A percentile compares a stretch with the other conserved stretches of the same genome.
Evolutionary conservation across 345 rosid genomes (phyloP).

Genomic region (Lagerstroemia speciosa): DNA sequence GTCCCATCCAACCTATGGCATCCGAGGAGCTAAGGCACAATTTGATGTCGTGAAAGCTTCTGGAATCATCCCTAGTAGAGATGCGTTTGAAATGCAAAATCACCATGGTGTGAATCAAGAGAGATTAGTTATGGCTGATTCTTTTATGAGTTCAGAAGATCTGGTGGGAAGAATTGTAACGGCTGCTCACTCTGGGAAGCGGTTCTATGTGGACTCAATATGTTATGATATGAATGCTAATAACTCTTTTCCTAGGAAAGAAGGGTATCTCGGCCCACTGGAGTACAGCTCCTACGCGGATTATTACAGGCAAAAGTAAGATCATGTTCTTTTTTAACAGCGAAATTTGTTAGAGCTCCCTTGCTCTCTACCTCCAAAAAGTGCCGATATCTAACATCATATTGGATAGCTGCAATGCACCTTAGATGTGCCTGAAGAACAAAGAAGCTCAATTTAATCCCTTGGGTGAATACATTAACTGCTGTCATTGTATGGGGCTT

Average conservation of each 20-base stretch:
- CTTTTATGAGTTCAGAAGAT: constrained; percentile 37
- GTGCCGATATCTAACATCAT: constrained; percentile 13
- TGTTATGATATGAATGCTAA: constrained; percentile 86
- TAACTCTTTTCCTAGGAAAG: constrained; percentile 94
- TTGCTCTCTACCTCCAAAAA: not conserved
- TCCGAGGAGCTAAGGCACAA: constrained; percentile 95
- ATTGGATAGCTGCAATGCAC: constrained; percentile 30
- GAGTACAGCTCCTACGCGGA: constrained; percentile 92
- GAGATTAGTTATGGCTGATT: constrained; percentile 84
- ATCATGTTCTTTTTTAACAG: constrained; percentile 1
- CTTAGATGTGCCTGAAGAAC: constrained; percentile 40
- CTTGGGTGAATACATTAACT: constrained; percentile 17
- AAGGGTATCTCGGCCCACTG: constrained; percentile 95
- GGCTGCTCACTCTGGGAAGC: constrained; percentile 98
- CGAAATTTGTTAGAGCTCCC: not conserved
- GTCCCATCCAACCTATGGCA: constrained; percentile 95
- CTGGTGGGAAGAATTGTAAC: constrained; percentile 84
- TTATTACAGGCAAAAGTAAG: constrained; percentile 92
- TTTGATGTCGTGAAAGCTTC: constrained; percentile 90
- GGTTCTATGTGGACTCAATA: constrained; percentile 90
- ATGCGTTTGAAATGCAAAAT: constrained; percentile 30
- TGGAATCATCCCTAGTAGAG: constrained; percentile 70
- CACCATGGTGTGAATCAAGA: constrained; percentile 31
- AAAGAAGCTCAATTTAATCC: constrained; percentile 29
- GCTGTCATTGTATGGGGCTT: constrained; percentile 8